These are phyloP conservation scores for Bifiguratus adelaidae DNA, from an alignment of 192 early-diverging fungal species.

Conservation along the genomic window DNA sequence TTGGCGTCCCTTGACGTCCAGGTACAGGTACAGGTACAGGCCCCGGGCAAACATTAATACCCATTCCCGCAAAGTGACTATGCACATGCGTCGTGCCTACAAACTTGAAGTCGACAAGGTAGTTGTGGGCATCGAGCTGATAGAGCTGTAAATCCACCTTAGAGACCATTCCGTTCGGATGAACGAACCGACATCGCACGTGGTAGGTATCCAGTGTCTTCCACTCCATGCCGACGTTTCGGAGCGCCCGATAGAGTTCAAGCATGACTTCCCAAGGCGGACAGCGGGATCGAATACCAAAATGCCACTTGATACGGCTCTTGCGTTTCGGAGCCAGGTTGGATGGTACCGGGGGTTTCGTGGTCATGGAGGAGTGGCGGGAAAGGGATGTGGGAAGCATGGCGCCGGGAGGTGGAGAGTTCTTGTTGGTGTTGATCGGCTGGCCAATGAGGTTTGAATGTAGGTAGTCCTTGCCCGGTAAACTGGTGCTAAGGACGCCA, in stretches of 20 bases:
- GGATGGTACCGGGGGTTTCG: background rate
- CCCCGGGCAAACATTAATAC: background rate
- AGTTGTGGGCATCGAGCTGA: constrained; percentile 82
- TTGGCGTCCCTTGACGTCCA: too few relatives aligned
- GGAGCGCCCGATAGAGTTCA: constrained; percentile 89
- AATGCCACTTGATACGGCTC: constrained; percentile 88
- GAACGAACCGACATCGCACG: constrained; percentile 62
- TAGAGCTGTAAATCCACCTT: constrained; percentile 96
- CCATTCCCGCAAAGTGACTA: background rate
- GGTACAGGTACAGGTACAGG: background rate
- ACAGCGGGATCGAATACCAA: constrained; percentile 89
- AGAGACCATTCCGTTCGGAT: constrained; percentile 36
- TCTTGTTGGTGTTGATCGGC: constrained; percentile 13
- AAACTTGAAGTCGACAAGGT: constrained; percentile 95
- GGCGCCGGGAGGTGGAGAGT: constrained; percentile 15
- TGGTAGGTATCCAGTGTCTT: constrained; percentile 84
- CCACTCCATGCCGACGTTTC: constrained; percentile 89
- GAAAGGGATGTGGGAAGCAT: constrained; percentile 12
- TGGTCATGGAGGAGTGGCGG: background rate
- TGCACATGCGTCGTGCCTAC: constrained; percentile 28
- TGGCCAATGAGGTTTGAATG: constrained; percentile 20
- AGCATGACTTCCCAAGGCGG: constrained; percentile 94
- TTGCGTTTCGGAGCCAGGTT: constrained; percentile 7
- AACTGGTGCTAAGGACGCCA: too few relatives aligned
- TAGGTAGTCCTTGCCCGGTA: too few relatives aligned